Evolutionary conservation across 2,329 filamentous ascomycete species (phyloP), one percentile per base, ranked within the genome.

Genomic region (Neopestalotiopsis sp.): DNA sequence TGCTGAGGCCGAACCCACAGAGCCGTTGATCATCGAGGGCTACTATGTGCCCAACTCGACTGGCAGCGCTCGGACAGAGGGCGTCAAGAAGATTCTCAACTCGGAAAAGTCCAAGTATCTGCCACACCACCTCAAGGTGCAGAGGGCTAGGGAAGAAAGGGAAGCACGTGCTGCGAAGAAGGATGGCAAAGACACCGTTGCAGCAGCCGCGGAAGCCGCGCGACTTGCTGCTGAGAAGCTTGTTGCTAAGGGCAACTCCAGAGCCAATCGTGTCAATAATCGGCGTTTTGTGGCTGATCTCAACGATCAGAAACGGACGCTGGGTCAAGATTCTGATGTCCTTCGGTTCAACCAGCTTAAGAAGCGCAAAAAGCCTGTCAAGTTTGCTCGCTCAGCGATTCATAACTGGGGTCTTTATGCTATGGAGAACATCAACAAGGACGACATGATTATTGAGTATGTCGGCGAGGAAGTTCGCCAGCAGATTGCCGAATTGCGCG

Each of bases 361-460:
- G 88, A 99, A 98, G 84, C 93, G 96, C 71, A 99, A 98, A 90
- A 99, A 99, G 86, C 95, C 95, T 1, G 96, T 99, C 79, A 96
- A 97, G 79, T 99, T 99, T 81, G 96, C 95, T 68, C 90, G 96
- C 59, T 99, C 96, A 66, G 96, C 96, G 61, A 99, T 99, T 75
- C 96, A 99, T 82, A 98, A 98, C 76, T 99, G 96, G 96, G 96
- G 96, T 34, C 84, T 99, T 34, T 99, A 99, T 78, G 95, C 96
- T 3, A 95, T 98, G 86, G 96, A 99, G 82, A 96, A 97, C 78
- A 99, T 99, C 72, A 89, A 92, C 70, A 94, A 95, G 79, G 97
- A 97, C 80, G 96, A 99, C 81, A 98, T 99, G 94, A 99, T 99
- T 79, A 99, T 99, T 77, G 96, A 99, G 83, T 99, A 99, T 79